These are phyloP conservation scores for Aspergillus sp. DNA, from an alignment of 2,329 filamentous ascomycete genomes.

Conservation along the genomic window DNA sequence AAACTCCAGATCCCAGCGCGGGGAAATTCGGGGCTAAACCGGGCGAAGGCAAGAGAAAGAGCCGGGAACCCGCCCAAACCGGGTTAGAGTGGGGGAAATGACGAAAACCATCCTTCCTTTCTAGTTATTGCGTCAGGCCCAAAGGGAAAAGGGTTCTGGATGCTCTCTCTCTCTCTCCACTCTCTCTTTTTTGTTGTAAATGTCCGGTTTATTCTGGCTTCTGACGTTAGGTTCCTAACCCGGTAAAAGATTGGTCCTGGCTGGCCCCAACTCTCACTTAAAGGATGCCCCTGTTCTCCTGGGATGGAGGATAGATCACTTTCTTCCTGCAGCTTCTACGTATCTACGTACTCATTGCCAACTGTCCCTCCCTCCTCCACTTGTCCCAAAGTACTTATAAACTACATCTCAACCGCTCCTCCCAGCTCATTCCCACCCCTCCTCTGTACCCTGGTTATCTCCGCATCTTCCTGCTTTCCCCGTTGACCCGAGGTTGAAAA, in stretches of 20 bases:
- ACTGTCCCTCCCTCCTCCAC: not conserved
- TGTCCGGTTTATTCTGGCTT: not conserved
- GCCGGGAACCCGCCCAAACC: constrained; percentile 14
- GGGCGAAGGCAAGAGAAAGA: constrained; percentile 21
- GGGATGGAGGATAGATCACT: constrained; percentile 6
- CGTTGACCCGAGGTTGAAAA: constrained; percentile 33
- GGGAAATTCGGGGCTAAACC: constrained; percentile 24
- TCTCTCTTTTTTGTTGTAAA: not conserved
- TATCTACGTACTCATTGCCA: not conserved
- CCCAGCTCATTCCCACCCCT: not conserved
- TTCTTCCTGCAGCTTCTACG: constrained; percentile 4
- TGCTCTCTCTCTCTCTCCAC: not conserved
- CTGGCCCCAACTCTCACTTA: constrained; percentile 5
- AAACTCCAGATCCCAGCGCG: constrained; percentile 6
- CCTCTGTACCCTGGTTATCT: not conserved
- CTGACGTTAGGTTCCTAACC: constrained; percentile 12
- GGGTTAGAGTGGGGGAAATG: constrained; percentile 24
- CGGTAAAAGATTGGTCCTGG: constrained; percentile 21
- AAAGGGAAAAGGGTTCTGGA: constrained; percentile 1
- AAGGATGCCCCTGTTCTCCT: constrained; percentile 6
- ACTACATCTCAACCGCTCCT: constrained; percentile 2
- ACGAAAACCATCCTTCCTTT: constrained; percentile 16
- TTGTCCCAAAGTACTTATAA: not conserved
- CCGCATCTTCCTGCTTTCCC: constrained; percentile 25
- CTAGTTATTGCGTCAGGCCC: constrained; percentile 20